Percentiles rank a stretch among this genome's conserved stretches.
These are phyloP conservation scores for Alternaria sp. DNA, from an alignment of 2,329 filamentous ascomycete genomes.

Conservation along the genomic window DNA sequence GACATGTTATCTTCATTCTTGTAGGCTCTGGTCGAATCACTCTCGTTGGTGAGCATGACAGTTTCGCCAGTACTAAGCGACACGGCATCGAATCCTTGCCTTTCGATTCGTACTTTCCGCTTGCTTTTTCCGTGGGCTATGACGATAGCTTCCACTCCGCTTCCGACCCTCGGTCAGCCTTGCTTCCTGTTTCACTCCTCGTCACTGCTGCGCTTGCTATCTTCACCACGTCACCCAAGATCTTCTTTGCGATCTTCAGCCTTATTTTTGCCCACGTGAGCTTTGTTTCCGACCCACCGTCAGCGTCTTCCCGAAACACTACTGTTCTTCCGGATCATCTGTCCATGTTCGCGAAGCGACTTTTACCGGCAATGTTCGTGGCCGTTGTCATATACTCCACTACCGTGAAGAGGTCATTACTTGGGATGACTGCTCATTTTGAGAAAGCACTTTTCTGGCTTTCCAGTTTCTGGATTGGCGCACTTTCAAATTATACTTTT, in stretches of 20 bases:
- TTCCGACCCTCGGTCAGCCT: constrained; percentile 75
- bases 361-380: constrained; percentile 84
- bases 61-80: constrained; percentile 66
- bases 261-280: constrained; percentile 87
- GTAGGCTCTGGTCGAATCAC: constrained; percentile 70
- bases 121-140: constrained; percentile 77
- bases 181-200: constrained; percentile 77
- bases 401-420: constrained; percentile 75
- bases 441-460: constrained; percentile 92
- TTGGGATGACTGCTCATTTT: constrained; percentile 76
- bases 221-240: constrained; percentile 74
- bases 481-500: constrained; percentile 92
- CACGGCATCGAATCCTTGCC: constrained; percentile 77
- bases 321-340: constrained; percentile 57
- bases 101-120: constrained; percentile 88
- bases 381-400: constrained; percentile 85
- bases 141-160: constrained; percentile 68
- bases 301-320: constrained; percentile 57
- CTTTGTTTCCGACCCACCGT: constrained; percentile 84
- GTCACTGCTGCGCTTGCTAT: constrained; percentile 78
- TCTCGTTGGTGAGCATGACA: constrained; percentile 69
- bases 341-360: constrained; percentile 72
- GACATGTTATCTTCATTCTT: background rate
- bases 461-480: constrained; percentile 86
- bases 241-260: constrained; percentile 83